A percentile compares a stretch with the other conserved stretches of the same genome.
phyloP scores from a whole-genome alignment of 2,329 filamentous ascomycete genomes.

The Diaporthe vaccinii region DNA sequence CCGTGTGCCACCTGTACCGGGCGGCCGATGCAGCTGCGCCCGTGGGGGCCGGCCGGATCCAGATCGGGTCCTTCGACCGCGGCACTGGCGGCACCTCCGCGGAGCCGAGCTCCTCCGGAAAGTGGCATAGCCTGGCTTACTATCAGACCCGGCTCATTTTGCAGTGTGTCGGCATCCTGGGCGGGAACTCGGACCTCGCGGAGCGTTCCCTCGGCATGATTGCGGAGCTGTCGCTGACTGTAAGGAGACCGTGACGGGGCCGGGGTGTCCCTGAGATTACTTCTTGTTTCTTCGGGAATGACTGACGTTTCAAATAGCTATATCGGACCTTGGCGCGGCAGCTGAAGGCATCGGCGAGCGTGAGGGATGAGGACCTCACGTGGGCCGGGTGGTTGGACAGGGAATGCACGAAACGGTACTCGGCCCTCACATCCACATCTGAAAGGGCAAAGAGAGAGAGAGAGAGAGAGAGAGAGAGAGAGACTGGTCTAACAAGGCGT shows the following conservation, averaged over 20 bases:
- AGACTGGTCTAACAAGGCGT: background rate
- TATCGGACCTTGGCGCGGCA: background rate
- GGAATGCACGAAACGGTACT: conserved; percentile 8
- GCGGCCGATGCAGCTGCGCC: background rate
- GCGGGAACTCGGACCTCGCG: background rate
- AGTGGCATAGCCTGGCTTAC: background rate
- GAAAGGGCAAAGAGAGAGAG: background rate
- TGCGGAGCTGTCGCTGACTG: conserved; percentile 1
- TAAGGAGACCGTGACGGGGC: background rate
- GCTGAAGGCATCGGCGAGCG: background rate
- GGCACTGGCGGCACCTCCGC: fast-evolving
- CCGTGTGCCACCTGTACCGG: background rate
- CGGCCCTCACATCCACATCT: too few relatives aligned
- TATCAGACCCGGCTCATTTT: background rate
- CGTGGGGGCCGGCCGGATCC: background rate
- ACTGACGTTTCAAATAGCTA: background rate
- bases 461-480: background rate
- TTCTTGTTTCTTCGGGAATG: too few relatives aligned
- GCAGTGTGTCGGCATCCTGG: background rate
- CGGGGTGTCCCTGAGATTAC: too few relatives aligned
- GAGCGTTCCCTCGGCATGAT: conserved; percentile 10
- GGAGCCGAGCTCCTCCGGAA: background rate
- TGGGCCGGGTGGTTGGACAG: background rate
- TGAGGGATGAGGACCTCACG: background rate
- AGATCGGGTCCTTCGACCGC: too few relatives aligned